Conservation (phyloP, 139 green algal genomes). For the Chlamydomonas applanata region DNA sequence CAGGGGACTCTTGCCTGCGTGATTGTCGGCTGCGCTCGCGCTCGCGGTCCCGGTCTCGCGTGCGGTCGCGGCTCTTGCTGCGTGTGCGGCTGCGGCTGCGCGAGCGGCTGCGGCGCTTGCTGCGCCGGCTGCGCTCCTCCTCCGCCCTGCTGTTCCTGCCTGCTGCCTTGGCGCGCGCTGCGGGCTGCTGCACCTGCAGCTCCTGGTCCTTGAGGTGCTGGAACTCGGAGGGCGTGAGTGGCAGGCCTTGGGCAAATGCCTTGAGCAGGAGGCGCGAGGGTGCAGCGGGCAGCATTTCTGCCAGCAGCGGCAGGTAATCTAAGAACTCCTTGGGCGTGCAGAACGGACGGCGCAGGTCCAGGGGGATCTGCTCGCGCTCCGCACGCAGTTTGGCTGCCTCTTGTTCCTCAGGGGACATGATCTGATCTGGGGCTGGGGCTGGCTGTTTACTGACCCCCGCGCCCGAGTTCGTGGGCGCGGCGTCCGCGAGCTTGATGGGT, state of each 20-base stretch:
- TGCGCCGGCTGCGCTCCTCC: neutral
- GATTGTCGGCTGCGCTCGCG: neutral
- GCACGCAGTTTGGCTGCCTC: neutral
- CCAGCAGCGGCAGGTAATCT: no score
- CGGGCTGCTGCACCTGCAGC: neutral
- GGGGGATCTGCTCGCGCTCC: neutral
- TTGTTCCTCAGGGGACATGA: neutral
- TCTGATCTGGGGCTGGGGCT: no score
- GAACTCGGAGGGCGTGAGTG: conserved; percentile 21
- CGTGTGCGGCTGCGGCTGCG: no score
- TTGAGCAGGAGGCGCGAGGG: neutral
- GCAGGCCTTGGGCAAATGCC: conserved; percentile 20
- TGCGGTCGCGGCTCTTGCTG: neutral
- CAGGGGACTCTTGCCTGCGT: no score
- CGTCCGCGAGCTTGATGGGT: no score
- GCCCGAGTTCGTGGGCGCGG: no score
- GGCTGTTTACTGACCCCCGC: no score
- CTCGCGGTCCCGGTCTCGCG: neutral
- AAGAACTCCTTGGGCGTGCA: no score
- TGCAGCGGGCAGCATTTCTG: no score
- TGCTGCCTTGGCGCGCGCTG: neutral
- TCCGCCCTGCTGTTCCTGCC: conserved; percentile 1
- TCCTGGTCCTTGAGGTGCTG: conserved; percentile 6
- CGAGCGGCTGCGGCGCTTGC: neutral
- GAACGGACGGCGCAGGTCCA: no score